Evolutionary conservation across 768 basidiomycete species (phyloP).

Genomic region (Naematelia encephala): DNA sequence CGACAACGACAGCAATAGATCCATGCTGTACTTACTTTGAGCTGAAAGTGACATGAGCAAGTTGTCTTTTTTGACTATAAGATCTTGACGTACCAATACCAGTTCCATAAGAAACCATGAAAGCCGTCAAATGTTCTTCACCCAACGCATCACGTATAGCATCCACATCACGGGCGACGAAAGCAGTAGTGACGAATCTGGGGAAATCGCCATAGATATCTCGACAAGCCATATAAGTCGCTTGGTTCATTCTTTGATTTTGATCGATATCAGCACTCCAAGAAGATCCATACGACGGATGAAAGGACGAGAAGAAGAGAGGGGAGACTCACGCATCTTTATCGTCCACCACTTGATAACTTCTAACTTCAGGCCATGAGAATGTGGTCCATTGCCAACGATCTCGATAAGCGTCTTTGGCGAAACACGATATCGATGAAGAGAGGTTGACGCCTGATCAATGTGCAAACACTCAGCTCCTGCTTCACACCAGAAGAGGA

Average conservation of each 20-base stretch:
- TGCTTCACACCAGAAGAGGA: too few relatives aligned
- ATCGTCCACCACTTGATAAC: neutral
- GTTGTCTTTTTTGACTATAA: neutral
- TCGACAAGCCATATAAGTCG: slow-evolving; percentile 1
- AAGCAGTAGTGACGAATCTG: slow-evolving; percentile 12
- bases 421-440: slow-evolving; percentile 12
- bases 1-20: neutral
- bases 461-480: neutral
- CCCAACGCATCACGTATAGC: slow-evolving; percentile 3
- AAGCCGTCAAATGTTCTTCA: slow-evolving; percentile 5
- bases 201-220: slow-evolving; percentile 8
- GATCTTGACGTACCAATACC: slow-evolving; percentile 6
- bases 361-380: slow-evolving; percentile 3
- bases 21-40: neutral
- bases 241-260: slow-evolving; percentile 7
- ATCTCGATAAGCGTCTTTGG: slow-evolving; percentile 13
- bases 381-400: slow-evolving; percentile 1
- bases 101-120: slow-evolving; percentile 15
- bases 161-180: slow-evolving; percentile 15
- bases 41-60: neutral
- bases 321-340: slow-evolving; percentile 6
- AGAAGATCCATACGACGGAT: too few relatives aligned
- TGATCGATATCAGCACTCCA: too few relatives aligned
- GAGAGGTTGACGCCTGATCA: slow-evolving; percentile 14
- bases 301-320: neutral